Conservation (phyloP, 371 early-diverging fungal species). For the Fennellomyces sp. region DNA sequence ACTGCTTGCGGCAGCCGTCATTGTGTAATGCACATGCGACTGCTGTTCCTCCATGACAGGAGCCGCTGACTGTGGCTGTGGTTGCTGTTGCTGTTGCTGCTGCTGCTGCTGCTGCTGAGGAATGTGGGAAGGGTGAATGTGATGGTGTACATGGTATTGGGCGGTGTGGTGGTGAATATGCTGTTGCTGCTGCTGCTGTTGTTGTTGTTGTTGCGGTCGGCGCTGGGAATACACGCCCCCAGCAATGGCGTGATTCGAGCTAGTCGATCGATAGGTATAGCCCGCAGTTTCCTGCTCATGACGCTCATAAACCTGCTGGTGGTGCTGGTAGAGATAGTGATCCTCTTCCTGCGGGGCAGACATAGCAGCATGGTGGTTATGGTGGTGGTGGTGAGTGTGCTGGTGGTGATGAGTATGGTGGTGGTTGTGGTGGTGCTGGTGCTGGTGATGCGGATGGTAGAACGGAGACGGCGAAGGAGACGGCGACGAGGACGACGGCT, state of each 20-base stretch:
- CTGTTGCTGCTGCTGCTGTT: background rate
- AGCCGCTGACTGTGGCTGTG: background rate
- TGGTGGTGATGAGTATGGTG: slow-evolving; percentile 9
- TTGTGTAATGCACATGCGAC: too few relatives aligned
- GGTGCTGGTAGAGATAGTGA: slow-evolving; percentile 9
- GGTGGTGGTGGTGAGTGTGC: slow-evolving; percentile 6
- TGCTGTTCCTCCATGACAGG: too few relatives aligned
- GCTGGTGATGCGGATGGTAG: slow-evolving; percentile 1
- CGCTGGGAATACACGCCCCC: background rate
- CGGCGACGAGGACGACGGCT: background rate
- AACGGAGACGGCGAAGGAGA: slow-evolving; percentile 8
- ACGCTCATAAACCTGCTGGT: background rate
- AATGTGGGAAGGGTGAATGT: slow-evolving; percentile 7
- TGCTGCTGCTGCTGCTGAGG: slow-evolving; percentile 8
- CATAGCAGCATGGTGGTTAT: background rate
- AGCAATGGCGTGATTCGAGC: too few relatives aligned
- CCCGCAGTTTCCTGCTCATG: background rate
- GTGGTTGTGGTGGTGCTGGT: slow-evolving; percentile 3
- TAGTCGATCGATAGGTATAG: background rate
- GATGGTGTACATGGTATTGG: slow-evolving; percentile 18
- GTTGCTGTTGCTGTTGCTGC: slow-evolving; percentile 5
- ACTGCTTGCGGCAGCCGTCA: background rate
- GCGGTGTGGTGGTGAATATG: background rate
- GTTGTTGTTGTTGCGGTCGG: background rate
- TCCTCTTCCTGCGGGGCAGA: slow-evolving; percentile 7